These are phyloP conservation scores for Psilocybe cubensis DNA, from an alignment of 768 basidiomycete genomes.

Conservation along the genomic window DNA sequence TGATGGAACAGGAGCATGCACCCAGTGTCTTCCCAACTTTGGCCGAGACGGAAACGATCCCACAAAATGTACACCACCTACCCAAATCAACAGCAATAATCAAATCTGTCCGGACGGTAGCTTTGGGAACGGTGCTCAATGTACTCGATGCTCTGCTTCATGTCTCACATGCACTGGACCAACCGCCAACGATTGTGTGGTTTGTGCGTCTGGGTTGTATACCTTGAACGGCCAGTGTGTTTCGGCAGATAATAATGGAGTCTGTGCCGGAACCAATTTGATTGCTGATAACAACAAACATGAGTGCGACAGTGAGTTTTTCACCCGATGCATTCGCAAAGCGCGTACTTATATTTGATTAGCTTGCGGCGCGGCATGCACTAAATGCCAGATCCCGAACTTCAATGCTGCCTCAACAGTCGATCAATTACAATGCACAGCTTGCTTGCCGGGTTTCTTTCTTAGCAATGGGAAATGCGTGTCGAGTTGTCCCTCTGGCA, in stretches of 20 bases:
- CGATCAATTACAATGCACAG: slow-evolving; percentile 71
- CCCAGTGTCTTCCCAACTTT: slow-evolving; percentile 69
- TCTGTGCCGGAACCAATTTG: slow-evolving; percentile 67
- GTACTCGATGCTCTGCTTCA: slow-evolving; percentile 59
- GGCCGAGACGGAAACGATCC: slow-evolving; percentile 62
- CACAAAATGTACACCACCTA: slow-evolving; percentile 63
- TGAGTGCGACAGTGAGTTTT: slow-evolving; percentile 73
- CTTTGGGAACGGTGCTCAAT: slow-evolving; percentile 57
- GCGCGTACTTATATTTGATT: slow-evolving; percentile 7
- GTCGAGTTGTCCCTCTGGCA: slow-evolving; percentile 69
- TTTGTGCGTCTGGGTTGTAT: slow-evolving; percentile 66
- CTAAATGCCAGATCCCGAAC: slow-evolving; percentile 69
- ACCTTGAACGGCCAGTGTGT: slow-evolving; percentile 71
- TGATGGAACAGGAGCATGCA: slow-evolving; percentile 67
- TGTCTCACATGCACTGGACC: slow-evolving; percentile 72
- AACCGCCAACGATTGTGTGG: slow-evolving; percentile 67
- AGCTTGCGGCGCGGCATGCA: slow-evolving; percentile 83
- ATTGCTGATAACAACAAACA: slow-evolving; percentile 80
- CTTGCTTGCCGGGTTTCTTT: slow-evolving; percentile 77
- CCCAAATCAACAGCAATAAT: slow-evolving; percentile 54
- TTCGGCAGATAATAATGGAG: slow-evolving; percentile 61
- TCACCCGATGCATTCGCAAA: not conserved
- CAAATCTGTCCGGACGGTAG: slow-evolving; percentile 65
- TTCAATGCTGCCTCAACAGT: slow-evolving; percentile 71
- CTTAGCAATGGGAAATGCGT: slow-evolving; percentile 75